A percentile compares a stretch with the other conserved stretches of the same genome.
These are phyloP conservation scores for Begonia loranthoides DNA, from an alignment of 306 rosid species.

Conservation along the genomic window DNA sequence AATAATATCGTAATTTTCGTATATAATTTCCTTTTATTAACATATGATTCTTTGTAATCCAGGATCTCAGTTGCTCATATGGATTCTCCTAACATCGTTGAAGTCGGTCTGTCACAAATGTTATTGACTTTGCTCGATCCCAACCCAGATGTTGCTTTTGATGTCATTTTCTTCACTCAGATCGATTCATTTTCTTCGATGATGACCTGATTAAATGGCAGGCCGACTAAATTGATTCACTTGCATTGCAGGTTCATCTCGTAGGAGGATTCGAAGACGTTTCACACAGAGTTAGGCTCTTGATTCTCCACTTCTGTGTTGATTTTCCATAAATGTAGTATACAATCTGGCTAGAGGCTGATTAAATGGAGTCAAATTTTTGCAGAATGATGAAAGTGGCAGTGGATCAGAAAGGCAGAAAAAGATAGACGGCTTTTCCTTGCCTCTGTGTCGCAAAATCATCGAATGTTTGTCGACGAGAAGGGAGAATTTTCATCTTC, in stretches of 20 bases:
- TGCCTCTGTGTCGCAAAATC: constrained; percentile 56
- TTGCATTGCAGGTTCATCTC: constrained; percentile 60
- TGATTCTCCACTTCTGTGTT: constrained; percentile 31
- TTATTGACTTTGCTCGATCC: constrained; percentile 29
- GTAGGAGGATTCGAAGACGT: constrained; percentile 81
- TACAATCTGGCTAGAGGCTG: constrained; percentile 12
- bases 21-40: constrained; percentile 5
- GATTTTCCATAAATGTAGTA: constrained; percentile 26
- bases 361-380: constrained; percentile 27
- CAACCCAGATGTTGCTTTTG: constrained; percentile 34
- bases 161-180: constrained; percentile 24
- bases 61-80: constrained; percentile 74
- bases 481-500: constrained; percentile 59
- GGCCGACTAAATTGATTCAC: constrained; percentile 7
- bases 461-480: constrained; percentile 40
- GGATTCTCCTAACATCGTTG: constrained; percentile 71
- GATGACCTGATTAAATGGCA: constrained; percentile 1
- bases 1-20: neutral
- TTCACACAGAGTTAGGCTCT: constrained; percentile 38
- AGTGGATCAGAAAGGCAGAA: constrained; percentile 16
- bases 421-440: constrained; percentile 43
- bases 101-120: constrained; percentile 70
- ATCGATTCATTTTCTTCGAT: constrained; percentile 3
- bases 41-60: constrained; percentile 9
- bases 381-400: constrained; percentile 48